phyloP scores from a whole-genome alignment of 306 rosid species.

The Quillaja saponaria region DNA sequence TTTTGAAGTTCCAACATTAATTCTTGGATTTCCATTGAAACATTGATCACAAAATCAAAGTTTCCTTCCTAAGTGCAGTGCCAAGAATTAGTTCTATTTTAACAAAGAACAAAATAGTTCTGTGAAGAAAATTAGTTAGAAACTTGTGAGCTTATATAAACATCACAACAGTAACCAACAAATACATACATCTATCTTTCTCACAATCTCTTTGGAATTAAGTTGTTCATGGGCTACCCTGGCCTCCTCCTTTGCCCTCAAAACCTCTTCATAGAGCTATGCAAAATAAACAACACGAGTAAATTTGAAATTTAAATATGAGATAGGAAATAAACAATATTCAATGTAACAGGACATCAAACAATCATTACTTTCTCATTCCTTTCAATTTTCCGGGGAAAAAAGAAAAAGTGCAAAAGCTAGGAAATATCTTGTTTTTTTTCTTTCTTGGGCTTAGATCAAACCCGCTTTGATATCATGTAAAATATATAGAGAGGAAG shows the following conservation, averaged over 20 bases:
- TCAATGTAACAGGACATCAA: no score
- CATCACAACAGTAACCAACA: no score
- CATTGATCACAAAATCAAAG: slow-evolving; percentile 45
- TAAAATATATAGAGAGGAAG: no score
- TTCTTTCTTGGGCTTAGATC: no score
- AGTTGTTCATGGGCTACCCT: slow-evolving; percentile 57
- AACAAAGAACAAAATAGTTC: slow-evolving; percentile 9
- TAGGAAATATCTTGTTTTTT: no score
- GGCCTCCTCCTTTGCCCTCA: slow-evolving; percentile 62
- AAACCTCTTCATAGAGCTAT: slow-evolving; percentile 75
- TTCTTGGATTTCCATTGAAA: slow-evolving; percentile 58
- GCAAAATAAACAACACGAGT: slow-evolving; percentile 20
- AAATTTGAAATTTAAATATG: slow-evolving; percentile 24
- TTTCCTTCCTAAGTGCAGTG: slow-evolving; percentile 55
- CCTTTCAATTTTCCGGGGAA: no score
- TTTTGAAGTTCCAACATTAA: slow-evolving; percentile 57
- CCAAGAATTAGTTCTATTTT: slow-evolving; percentile 32
- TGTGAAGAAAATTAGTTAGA: slow-evolving; percentile 7
- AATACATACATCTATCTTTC: slow-evolving; percentile 35
- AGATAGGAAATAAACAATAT: slow-evolving; percentile 20
- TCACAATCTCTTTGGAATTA: slow-evolving; percentile 44
- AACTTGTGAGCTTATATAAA: slow-evolving; percentile 16
- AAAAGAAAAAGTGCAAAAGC: no score
- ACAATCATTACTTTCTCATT: no score
- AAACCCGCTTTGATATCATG: no score